phyloP scores from a whole-genome alignment of 78 protist genomes.

The Dictyostelium capitatum region DNA sequence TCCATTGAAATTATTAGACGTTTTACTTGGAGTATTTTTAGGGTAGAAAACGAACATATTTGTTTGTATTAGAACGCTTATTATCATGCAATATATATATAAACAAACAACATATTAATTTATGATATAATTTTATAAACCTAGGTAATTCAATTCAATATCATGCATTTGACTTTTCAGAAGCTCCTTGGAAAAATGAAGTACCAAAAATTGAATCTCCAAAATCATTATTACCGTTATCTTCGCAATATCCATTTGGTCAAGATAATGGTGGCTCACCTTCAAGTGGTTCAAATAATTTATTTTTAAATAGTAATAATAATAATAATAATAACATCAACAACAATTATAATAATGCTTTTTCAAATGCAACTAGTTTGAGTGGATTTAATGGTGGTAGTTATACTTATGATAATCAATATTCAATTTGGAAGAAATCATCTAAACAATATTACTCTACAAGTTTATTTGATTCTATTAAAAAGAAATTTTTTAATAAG shows the following conservation, averaged over 20 bases:
- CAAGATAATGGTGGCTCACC: not conserved
- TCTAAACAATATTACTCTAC: slow-evolving; percentile 42
- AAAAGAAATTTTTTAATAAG: not conserved
- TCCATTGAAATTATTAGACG: slow-evolving; percentile 46
- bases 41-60: slow-evolving; percentile 61
- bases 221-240: not conserved
- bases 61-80: too few relatives aligned
- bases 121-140: too few relatives aligned
- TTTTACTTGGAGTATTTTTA: slow-evolving; percentile 54
- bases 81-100: too few relatives aligned
- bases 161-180: slow-evolving; percentile 67
- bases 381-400: not conserved
- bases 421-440: slow-evolving; percentile 36
- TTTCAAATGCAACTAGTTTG: not conserved
- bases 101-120: too few relatives aligned
- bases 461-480: slow-evolving; percentile 21
- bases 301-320: not conserved
- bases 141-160: slow-evolving; percentile 56
- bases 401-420: slow-evolving; percentile 11
- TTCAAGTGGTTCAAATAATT: not conserved
- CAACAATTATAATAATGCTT: not conserved
- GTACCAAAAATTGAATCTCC: not conserved
- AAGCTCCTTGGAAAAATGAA: slow-evolving; percentile 64
- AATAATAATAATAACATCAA: not conserved
- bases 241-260: not conserved